Evolutionary conservation across 139 green algal species (phyloP).

Genomic region (Picochlorum sp.): DNA sequence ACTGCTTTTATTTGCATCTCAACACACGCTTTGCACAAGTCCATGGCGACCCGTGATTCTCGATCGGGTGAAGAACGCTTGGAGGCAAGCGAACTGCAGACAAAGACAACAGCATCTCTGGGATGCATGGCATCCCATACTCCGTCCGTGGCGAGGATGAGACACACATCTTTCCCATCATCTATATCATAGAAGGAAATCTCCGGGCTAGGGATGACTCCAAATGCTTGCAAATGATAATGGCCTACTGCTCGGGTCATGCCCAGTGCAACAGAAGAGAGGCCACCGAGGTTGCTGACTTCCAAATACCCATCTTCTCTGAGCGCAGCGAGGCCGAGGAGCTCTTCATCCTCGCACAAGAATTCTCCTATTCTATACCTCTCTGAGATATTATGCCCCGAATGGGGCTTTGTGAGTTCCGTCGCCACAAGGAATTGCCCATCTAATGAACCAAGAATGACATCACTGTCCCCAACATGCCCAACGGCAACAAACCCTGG

Average conservation of each 20-base stretch:
- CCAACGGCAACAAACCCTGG: slow-evolving; percentile 21
- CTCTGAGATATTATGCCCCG: slow-evolving; percentile 6
- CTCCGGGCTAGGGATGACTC: slow-evolving; percentile 14
- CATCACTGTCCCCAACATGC: slow-evolving; percentile 53
- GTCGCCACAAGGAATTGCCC: slow-evolving; percentile 4
- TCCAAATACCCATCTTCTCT: slow-evolving; percentile 42
- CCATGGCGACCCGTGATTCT: too few relatives aligned
- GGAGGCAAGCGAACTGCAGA: slow-evolving; percentile 36
- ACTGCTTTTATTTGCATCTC: slow-evolving; percentile 12
- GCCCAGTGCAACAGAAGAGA: slow-evolving; percentile 44
- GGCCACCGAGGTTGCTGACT: slow-evolving; percentile 17
- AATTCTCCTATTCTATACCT: slow-evolving; percentile 6
- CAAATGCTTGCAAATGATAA: slow-evolving; percentile 19
- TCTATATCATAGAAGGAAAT: slow-evolving; percentile 23
- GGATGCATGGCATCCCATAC: slow-evolving; percentile 53
- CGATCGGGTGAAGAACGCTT: too few relatives aligned
- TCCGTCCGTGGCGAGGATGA: slow-evolving; percentile 54
- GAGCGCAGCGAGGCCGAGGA: not conserved
- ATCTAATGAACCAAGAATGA: slow-evolving; percentile 38
- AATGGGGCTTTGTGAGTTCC: slow-evolving; percentile 10
- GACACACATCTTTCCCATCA: slow-evolving; percentile 32
- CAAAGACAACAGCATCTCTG: slow-evolving; percentile 25
- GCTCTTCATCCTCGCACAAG: not conserved
- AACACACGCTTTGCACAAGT: too few relatives aligned
- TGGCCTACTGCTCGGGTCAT: slow-evolving; percentile 59